A percentile compares a stretch with the other conserved stretches of the same genome.
phyloP scores from a whole-genome alignment of 805 yeast genomes.

The Kodamaea leandrae region DNA sequence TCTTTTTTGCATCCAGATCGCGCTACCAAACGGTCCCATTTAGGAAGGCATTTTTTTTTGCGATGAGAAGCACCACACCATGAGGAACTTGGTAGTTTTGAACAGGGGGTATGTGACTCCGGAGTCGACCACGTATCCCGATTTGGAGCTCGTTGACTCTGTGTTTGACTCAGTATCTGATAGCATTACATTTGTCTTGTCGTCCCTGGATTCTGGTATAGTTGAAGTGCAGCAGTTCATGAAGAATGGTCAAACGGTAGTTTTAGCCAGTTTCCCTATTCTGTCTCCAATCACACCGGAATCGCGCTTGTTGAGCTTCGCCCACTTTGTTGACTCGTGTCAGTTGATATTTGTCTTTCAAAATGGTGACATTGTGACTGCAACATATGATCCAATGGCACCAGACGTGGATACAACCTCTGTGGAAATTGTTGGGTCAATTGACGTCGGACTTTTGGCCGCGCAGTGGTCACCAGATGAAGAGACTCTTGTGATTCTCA shows the following conservation, averaged over 20 bases:
- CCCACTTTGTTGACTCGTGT: slow-evolving; percentile 66
- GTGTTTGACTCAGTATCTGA: slow-evolving; percentile 74
- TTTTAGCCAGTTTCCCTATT: slow-evolving; percentile 62
- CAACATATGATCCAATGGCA: slow-evolving; percentile 52
- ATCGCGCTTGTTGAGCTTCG: slow-evolving; percentile 48
- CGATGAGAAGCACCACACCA: slow-evolving; percentile 15
- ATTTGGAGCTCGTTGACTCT: slow-evolving; percentile 51
- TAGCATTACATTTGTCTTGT: slow-evolving; percentile 63
- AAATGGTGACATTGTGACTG: slow-evolving; percentile 74
- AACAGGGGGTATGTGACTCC: slow-evolving; percentile 55
- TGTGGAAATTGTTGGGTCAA: slow-evolving; percentile 76
- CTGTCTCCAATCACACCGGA: slow-evolving; percentile 24
- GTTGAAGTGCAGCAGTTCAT: slow-evolving; percentile 76
- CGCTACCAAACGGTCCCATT: slow-evolving; percentile 4
- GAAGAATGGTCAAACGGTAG: slow-evolving; percentile 57
- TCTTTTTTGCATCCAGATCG: not conserved
- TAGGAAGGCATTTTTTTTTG: slow-evolving; percentile 2
- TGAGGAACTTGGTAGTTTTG: slow-evolving; percentile 51
- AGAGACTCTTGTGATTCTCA: slow-evolving; percentile 71
- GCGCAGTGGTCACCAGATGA: slow-evolving; percentile 92
- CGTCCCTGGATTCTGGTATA: slow-evolving; percentile 49
- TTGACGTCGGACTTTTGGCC: slow-evolving; percentile 69
- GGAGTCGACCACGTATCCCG: slow-evolving; percentile 61
- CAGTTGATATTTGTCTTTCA: slow-evolving; percentile 64
- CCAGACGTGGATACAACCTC: slow-evolving; percentile 55